phyloP scores from a whole-genome alignment of 441 rosid species.

The Codiaeum variegatum region DNA sequence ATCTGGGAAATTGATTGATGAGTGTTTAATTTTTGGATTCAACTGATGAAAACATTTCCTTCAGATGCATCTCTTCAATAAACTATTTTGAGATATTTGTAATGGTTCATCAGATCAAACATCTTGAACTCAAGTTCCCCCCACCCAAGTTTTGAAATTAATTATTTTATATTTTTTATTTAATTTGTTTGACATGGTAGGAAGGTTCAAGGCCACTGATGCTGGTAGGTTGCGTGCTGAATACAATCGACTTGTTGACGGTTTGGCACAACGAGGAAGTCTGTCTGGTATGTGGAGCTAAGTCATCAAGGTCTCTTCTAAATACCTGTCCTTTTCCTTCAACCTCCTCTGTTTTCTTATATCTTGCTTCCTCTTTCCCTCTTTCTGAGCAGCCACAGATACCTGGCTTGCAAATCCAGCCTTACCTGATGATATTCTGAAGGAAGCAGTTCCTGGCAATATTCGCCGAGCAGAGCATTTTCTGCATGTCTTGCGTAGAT shows the following conservation, averaged over 20 bases:
- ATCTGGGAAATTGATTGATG: background rate
- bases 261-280: slow-evolving; percentile 84
- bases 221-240: slow-evolving; percentile 86
- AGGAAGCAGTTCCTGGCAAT: slow-evolving; percentile 97
- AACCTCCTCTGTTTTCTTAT: slow-evolving; percentile 8
- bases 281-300: slow-evolving; percentile 51
- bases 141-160: background rate
- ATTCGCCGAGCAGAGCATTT: slow-evolving; percentile 94
- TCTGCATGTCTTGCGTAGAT: slow-evolving; percentile 77
- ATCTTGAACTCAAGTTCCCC: background rate
- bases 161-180: slow-evolving; percentile 26
- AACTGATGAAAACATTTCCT: background rate
- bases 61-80: background rate
- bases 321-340: slow-evolving; percentile 4
- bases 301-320: slow-evolving; percentile 7
- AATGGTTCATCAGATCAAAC: slow-evolving; percentile 17
- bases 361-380: background rate
- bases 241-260: slow-evolving; percentile 85
- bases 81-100: background rate
- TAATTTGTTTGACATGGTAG: slow-evolving; percentile 62
- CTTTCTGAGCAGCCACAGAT: slow-evolving; percentile 48
- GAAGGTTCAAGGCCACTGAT: slow-evolving; percentile 98
- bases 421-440: slow-evolving; percentile 86
- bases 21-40: background rate
- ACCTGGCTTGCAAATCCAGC: slow-evolving; percentile 98